phyloP scores from a whole-genome alignment of 163 green algal genomes.

The Chlorella variabilis region DNA sequence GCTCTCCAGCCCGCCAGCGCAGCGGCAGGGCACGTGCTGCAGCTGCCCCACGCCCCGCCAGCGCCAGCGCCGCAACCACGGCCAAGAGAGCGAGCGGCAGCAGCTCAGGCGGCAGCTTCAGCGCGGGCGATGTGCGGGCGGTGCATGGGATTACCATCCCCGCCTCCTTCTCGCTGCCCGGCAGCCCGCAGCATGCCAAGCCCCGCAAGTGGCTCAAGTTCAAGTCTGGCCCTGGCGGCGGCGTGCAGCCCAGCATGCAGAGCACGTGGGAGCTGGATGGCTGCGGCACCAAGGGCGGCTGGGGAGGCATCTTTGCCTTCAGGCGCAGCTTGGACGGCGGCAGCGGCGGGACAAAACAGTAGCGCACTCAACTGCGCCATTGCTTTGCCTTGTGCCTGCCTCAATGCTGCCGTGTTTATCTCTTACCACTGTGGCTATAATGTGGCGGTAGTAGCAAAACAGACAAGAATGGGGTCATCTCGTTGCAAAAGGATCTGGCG shows the following conservation, averaged over 20 bases:
- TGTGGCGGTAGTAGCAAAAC: too few relatives aligned
- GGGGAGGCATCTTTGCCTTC: conserved; percentile 32
- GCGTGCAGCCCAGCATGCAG: not conserved
- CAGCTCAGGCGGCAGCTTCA: not conserved
- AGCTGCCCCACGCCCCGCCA: not conserved
- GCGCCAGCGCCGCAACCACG: not conserved
- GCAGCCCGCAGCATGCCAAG: conserved; percentile 31
- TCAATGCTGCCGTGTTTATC: too few relatives aligned
- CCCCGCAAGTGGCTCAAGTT: conserved; percentile 33
- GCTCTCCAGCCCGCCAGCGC: not conserved
- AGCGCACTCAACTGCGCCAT: too few relatives aligned
- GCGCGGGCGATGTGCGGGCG: conserved; percentile 8
- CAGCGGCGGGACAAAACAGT: not conserved
- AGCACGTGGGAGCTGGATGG: not conserved
- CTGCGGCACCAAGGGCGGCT: not conserved
- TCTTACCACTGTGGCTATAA: too few relatives aligned
- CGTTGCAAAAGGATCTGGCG: too few relatives aligned
- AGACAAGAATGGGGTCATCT: too few relatives aligned
- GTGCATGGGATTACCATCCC: conserved; percentile 15
- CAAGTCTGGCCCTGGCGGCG: not conserved
- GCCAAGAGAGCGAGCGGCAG: too few relatives aligned
- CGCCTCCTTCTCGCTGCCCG: conserved; percentile 9
- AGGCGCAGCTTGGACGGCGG: conserved; percentile 16
- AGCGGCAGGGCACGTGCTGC: not conserved
- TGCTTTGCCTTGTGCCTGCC: too few relatives aligned